Conservation (phyloP, 2,329 filamentous ascomycete species). For the Stromatinia cepivora region DNA sequence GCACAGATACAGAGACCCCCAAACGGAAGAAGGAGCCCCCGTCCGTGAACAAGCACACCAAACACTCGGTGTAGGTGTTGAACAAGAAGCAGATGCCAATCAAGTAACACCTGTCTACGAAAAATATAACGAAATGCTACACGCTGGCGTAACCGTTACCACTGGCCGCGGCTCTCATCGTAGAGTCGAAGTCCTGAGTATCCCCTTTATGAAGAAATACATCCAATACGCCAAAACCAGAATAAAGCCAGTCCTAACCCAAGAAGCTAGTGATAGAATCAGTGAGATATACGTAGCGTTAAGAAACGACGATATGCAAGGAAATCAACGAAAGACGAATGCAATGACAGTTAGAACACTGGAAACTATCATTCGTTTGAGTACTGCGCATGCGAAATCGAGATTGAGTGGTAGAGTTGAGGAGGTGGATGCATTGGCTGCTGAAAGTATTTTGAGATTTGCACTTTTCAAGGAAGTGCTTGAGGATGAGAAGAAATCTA, state of each 20-base stretch:
- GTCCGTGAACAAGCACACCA: constrained; percentile 86
- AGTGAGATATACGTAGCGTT: constrained; percentile 87
- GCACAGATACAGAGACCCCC: constrained; percentile 91
- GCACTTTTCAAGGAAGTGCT: constrained; percentile 97
- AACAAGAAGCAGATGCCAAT: constrained; percentile 71
- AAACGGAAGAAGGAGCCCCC: constrained; percentile 90
- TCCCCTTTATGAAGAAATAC: constrained; percentile 99
- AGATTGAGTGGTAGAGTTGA: constrained; percentile 86
- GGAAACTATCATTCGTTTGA: constrained; percentile 96
- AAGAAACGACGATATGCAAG: constrained; percentile 92
- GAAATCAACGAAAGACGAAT: constrained; percentile 88
- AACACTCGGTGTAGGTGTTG: constrained; percentile 81
- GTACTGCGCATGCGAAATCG: constrained; percentile 92
- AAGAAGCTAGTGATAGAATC: constrained; percentile 89
- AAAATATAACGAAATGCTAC: constrained; percentile 94
- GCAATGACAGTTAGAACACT: constrained; percentile 96
- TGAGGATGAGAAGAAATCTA: constrained; percentile 75
- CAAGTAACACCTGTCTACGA: constrained; percentile 86
- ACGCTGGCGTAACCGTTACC: constrained; percentile 81
- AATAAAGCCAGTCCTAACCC: constrained; percentile 85
- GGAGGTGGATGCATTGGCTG: constrained; percentile 81
- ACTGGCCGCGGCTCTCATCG: constrained; percentile 72
- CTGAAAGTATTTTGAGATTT: constrained; percentile 87
- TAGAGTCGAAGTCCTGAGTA: constrained; percentile 85
- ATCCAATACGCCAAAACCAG: constrained; percentile 96